Conservation (phyloP, 495 filamentous ascomycete species). For the Neurospora sp. region DNA sequence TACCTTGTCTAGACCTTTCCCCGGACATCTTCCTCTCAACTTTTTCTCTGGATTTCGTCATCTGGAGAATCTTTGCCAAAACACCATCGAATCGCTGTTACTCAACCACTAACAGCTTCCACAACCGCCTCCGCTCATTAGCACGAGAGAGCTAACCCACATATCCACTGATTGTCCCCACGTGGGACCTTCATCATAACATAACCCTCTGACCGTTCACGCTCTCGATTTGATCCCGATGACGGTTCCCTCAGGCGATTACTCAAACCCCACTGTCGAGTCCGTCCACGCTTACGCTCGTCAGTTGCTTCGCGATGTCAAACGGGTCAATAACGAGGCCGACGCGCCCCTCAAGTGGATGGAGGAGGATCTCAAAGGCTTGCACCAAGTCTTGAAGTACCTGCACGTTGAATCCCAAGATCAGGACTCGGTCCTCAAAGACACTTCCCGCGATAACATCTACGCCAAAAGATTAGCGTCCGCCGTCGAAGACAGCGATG, state of each 20-base stretch:
- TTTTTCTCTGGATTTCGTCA: background rate
- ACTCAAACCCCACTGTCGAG: slow-evolving; percentile 25
- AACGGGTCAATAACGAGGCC: slow-evolving; percentile 19
- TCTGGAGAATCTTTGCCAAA: background rate
- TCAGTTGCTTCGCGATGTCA: slow-evolving; percentile 10
- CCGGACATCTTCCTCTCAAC: background rate
- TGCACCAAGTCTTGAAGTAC: slow-evolving; percentile 39
- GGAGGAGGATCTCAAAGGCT: slow-evolving; percentile 27
- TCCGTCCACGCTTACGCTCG: slow-evolving; percentile 32
- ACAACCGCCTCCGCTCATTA: background rate
- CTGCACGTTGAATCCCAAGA: slow-evolving; percentile 40
- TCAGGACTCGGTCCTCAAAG: slow-evolving; percentile 36
- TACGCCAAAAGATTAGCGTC: slow-evolving; percentile 33
- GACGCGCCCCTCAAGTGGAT: slow-evolving; percentile 27
- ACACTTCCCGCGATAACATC: slow-evolving; percentile 12
- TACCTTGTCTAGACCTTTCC: background rate
- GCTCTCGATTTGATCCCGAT: slow-evolving; percentile 4
- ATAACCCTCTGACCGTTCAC: background rate
- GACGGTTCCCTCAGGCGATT: slow-evolving; percentile 1
- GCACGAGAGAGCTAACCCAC: background rate
- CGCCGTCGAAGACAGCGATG: slow-evolving; percentile 40
- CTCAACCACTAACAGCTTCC: background rate
- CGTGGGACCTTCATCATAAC: background rate
- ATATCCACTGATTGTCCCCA: background rate
- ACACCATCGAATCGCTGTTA: background rate